These are phyloP conservation scores for Aspergillus neotritici DNA, from an alignment of 2,329 filamentous ascomycete species.

Conservation along the genomic window DNA sequence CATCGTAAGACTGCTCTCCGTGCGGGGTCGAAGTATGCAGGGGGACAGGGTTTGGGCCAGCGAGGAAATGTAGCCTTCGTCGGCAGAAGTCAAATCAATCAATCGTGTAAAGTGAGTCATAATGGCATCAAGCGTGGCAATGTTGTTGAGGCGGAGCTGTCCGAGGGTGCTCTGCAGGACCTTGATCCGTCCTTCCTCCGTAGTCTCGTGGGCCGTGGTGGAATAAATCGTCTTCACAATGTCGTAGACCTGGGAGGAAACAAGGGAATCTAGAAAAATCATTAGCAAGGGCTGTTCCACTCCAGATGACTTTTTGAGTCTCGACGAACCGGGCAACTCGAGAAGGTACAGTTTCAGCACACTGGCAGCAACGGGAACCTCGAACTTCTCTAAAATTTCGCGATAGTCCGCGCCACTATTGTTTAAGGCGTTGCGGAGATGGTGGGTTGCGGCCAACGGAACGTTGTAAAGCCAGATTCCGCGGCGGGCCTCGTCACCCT, in stretches of 20 bases:
- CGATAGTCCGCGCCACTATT: conserved; percentile 73
- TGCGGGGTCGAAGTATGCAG: conserved; percentile 80
- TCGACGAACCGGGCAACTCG: conserved; percentile 77
- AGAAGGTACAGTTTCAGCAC: conserved; percentile 90
- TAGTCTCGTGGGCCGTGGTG: conserved; percentile 68
- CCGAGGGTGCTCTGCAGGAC: conserved; percentile 94
- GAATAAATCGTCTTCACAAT: conserved; percentile 97
- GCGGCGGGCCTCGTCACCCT: conserved; percentile 87
- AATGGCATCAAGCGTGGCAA: conserved; percentile 95
- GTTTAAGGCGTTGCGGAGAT: conserved; percentile 76
- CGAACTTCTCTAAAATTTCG: conserved; percentile 77
- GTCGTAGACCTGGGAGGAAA: conserved; percentile 97
- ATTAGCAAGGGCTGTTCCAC: conserved; percentile 5
- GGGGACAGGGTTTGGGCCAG: conserved; percentile 72
- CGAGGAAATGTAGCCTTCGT: conserved; percentile 72
- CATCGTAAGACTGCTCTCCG: conserved; percentile 85
- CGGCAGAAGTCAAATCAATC: conserved; percentile 92
- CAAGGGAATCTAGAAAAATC: conserved; percentile 69
- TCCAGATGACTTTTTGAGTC: background rate
- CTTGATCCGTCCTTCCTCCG: conserved; percentile 73
- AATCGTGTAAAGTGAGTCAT: conserved; percentile 97
- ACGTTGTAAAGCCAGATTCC: conserved; percentile 94
- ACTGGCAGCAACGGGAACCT: conserved; percentile 89
- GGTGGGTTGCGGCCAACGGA: conserved; percentile 75
- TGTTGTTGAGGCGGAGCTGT: conserved; percentile 91